Percentiles rank a stretch among this genome's conserved stretches.
phyloP scores from a whole-genome alignment of 2,329 filamentous ascomycete genomes.

The Fusarium begoniae region DNA sequence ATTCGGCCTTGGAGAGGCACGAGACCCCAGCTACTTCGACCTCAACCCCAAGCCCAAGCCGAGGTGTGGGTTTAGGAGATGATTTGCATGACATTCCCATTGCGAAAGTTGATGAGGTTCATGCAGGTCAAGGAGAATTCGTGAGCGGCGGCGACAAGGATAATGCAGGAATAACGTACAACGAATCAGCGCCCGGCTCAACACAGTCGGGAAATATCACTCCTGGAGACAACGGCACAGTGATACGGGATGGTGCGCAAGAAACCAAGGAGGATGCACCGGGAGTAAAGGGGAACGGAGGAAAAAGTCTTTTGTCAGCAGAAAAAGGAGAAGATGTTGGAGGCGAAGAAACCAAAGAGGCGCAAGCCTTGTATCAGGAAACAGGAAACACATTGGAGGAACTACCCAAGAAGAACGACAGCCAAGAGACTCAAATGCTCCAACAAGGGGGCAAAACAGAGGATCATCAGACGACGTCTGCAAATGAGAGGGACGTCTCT shows the following conservation, averaged over 20 bases:
- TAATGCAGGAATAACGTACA: background rate
- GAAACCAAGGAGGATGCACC: background rate
- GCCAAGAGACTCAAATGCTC: background rate
- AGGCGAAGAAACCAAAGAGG: slow-evolving; percentile 15
- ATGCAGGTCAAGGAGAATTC: background rate
- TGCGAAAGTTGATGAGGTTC: background rate
- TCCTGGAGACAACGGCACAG: slow-evolving; percentile 5
- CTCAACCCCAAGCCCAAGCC: slow-evolving; percentile 14
- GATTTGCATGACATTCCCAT: background rate
- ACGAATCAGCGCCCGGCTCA: background rate
- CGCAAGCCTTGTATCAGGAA: slow-evolving; percentile 6
- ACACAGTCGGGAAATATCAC: background rate
- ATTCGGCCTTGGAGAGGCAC: slow-evolving; percentile 21
- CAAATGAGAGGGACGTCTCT: background rate
- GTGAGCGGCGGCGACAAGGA: background rate
- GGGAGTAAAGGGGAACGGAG: background rate
- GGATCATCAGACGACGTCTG: background rate
- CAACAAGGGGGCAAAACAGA: slow-evolving; percentile 6
- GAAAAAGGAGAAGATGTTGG: background rate
- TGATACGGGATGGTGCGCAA: background rate
- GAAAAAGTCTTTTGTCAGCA: background rate
- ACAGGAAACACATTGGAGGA: slow-evolving; percentile 1
- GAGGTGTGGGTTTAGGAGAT: background rate
- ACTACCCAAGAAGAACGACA: slow-evolving; percentile 3
- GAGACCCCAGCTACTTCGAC: slow-evolving; percentile 32